Percentiles rank a stretch among this genome's conserved stretches.
Conservation (phyloP, 1,139 yeast genomes). For the Zygosaccharomyces pseudobailii region DNA sequence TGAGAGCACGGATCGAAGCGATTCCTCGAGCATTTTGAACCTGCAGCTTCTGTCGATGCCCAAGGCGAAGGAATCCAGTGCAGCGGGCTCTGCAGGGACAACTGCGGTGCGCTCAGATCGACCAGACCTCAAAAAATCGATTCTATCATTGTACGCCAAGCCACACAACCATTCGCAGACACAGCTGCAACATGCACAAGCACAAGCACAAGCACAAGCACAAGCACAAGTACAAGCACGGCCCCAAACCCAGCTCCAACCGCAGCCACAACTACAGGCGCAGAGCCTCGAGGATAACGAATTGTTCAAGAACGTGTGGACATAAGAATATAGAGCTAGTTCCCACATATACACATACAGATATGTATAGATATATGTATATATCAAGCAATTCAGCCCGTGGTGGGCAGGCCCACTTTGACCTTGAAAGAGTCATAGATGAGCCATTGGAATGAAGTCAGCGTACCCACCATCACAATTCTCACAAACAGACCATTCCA, state of each 20-base stretch:
- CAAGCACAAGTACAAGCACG: constrained; percentile 26
- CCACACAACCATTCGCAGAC: constrained; percentile 25
- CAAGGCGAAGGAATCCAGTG: not conserved
- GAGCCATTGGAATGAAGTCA: constrained; percentile 96
- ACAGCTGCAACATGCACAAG: constrained; percentile 2
- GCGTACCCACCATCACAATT: constrained; percentile 93
- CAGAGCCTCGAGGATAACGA: constrained; percentile 47
- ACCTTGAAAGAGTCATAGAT: constrained; percentile 93
- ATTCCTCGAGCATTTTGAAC: not conserved
- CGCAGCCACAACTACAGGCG: constrained; percentile 26
- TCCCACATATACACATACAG: not conserved
- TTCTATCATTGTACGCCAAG: constrained; percentile 77
- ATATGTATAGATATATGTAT: not conserved
- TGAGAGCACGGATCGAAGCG: not conserved
- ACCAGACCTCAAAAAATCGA: constrained; percentile 81
- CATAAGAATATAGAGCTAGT: constrained; percentile 3
- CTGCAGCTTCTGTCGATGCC: constrained; percentile 2
- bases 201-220: not conserved
- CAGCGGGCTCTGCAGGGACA: not conserved
- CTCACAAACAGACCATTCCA: constrained; percentile 96
- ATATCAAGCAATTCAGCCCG: constrained; percentile 41
- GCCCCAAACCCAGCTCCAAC: constrained; percentile 1
- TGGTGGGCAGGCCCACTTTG: constrained; percentile 84
- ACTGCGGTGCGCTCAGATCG: constrained; percentile 27
- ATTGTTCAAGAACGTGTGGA: constrained; percentile 65